A percentile compares a stretch with the other conserved stretches of the same genome.
Conservation (phyloP, 495 filamentous ascomycete species). For the Daldinia grandis region DNA sequence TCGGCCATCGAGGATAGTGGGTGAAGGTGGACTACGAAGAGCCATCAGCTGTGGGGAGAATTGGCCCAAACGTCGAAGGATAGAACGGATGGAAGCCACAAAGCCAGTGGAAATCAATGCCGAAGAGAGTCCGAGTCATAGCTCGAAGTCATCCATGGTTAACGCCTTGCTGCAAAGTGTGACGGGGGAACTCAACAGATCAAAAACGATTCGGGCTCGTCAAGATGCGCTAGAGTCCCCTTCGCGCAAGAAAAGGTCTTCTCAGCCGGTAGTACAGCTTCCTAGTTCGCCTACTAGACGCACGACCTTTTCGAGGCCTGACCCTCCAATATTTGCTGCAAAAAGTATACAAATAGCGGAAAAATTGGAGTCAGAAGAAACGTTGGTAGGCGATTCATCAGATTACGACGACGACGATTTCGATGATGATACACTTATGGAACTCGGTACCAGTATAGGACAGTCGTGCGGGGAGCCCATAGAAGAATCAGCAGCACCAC, state of each 20-base stretch:
- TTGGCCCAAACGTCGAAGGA: slow-evolving; percentile 69
- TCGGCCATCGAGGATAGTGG: slow-evolving; percentile 60
- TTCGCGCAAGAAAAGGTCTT: slow-evolving; percentile 43
- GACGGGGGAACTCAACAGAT: slow-evolving; percentile 50
- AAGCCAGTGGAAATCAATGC: slow-evolving; percentile 14
- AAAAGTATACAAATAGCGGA: background rate
- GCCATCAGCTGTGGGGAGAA: slow-evolving; percentile 77
- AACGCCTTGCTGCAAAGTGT: slow-evolving; percentile 56
- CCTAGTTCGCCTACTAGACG: slow-evolving; percentile 29
- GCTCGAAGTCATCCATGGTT: slow-evolving; percentile 61
- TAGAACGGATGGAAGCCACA: slow-evolving; percentile 46
- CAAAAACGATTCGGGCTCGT: slow-evolving; percentile 34
- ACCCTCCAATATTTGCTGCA: slow-evolving; percentile 12
- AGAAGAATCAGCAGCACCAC: slow-evolving; percentile 3
- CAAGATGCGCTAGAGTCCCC: slow-evolving; percentile 40
- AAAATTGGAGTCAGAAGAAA: slow-evolving; percentile 4
- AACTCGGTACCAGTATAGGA: slow-evolving; percentile 60
- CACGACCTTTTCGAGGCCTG: slow-evolving; percentile 23
- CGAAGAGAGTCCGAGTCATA: slow-evolving; percentile 35
- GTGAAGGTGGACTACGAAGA: slow-evolving; percentile 65
- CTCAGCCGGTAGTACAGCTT: slow-evolving; percentile 24
- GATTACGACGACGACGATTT: slow-evolving; percentile 61
- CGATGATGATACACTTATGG: slow-evolving; percentile 59
- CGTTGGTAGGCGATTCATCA: slow-evolving; percentile 49
- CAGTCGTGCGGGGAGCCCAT: slow-evolving; percentile 45